Conservation (phyloP, 2,329 filamentous ascomycete species). For the Colletotrichum falcatum region DNA sequence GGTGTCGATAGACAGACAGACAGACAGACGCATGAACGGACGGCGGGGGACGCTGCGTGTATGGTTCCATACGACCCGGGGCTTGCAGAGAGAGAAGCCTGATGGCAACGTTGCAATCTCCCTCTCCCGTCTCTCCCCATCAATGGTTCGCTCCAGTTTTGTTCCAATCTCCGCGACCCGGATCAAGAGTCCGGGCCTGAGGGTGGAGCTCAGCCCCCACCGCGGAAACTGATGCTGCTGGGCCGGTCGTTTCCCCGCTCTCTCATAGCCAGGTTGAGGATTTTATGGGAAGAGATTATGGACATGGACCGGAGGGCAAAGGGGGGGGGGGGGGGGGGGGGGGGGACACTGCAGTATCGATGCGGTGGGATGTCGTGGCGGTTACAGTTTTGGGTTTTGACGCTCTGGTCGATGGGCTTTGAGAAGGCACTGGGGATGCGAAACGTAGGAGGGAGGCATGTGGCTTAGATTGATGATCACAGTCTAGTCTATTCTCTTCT, state of each 20-base stretch:
- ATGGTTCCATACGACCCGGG: too few species aligned
- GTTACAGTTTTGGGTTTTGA: too few species aligned
- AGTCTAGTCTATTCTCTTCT: too few species aligned
- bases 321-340: too few species aligned
- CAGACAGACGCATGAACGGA: too few species aligned
- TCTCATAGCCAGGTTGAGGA: not conserved
- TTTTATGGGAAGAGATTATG: not conserved
- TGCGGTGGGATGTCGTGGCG: not conserved
- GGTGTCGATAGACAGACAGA: too few species aligned
- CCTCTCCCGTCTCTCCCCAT: not conserved
- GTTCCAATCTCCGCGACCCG: slow-evolving; percentile 1
- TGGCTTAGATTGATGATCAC: too few species aligned
- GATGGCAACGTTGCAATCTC: slow-evolving; percentile 27
- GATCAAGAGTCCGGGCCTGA: not conserved
- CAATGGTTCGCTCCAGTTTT: not conserved
- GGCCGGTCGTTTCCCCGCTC: not conserved
- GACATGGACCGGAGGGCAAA: not conserved
- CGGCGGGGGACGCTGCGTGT: too few species aligned
- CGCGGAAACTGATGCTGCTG: not conserved
- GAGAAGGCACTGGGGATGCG: not conserved
- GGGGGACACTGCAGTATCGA: not conserved
- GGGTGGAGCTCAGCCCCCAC: not conserved
- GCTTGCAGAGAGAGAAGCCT: not conserved
- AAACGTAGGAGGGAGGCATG: not conserved
- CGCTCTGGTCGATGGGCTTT: not conserved